Evolutionary conservation across 768 basidiomycete species (phyloP), one percentile per base, ranked within the genome.

Genomic region (Amanita inopinata): DNA sequence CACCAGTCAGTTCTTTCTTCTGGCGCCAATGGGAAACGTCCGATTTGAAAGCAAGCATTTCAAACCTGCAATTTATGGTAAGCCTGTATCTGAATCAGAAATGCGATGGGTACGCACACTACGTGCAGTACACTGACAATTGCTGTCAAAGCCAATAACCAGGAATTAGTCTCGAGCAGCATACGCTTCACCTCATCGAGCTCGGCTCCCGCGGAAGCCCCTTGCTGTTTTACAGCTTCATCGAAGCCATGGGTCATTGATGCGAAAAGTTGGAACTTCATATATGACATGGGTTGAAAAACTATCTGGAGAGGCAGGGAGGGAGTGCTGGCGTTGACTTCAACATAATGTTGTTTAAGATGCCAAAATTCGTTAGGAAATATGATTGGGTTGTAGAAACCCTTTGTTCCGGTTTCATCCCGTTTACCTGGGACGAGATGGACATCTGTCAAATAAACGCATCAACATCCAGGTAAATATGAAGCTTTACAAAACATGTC

Each of bases 281-380:
- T 70, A 56, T 78, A 82, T 6, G 83, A 78, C 68, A 92, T 81
- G 10, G 94, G 86, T 53, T 85, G 78, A 65, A 93, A 84, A 0
- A 74, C 74, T 49, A 99, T 71, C 49, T 80, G 77, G 14, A 99
- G 67, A 1, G 94, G 91, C 0, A 97, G 64, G 6, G 58, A 70
- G 6, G 77, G 69, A 3, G 87, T 89, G 1, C 89, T 88, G n/a
- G 68, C 59, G 59, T 97, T 97, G 59, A 98, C 73, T 53, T 92
- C 85, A 44, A 76, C 58, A 52, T 88, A 81, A 46, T 92, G 83
- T 31, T 83, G 81, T 28, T 80, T 77, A 22, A 90, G 71, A 49
- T 84, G 76, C 91, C 94, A 97, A 62, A 97, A 97, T 55, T 96
- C 91, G 56, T 98, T 98, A 10, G 89, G 77, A 61, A 84, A 98